Base-by-base conservation (phyloP, 768 basidiomycete species). In the Trichaptum fuscoviolaceum region DNA sequence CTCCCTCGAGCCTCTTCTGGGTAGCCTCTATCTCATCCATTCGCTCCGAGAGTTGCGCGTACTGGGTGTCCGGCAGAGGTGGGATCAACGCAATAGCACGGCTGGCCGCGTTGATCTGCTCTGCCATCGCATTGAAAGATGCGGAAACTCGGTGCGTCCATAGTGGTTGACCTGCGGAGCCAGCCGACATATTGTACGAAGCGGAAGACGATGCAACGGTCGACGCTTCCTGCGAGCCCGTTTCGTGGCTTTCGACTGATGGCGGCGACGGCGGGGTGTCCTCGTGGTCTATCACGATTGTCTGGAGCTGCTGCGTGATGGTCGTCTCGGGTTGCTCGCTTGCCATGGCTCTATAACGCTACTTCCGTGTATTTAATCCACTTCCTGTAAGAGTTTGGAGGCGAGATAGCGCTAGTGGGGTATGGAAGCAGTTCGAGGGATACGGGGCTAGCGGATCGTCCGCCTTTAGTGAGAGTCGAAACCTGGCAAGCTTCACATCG, bases 101-200 rank as follows among this genome's bases (percentile, higher is more conserved):
- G 15, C 78, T 78, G n/a, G 80, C 77, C 0, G 75, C 75, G n/a
- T 73, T 71, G 64, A 81, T 79, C 71, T 81, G 78, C 27, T 76
- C 74, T 3, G 80, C 78, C 70, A 81, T 78, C 26, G 76, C 73
- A 15, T 75, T 72, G 61, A 81, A 78, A 27, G 80, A 80, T 23
- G 75, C 68, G 0, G 79, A 77, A 35, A 81, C 71, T 12, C 73
- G 73, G 64, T 74, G 72, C 0, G 73, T 72, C 79, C 78, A 79
- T 61, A 52, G 18, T 23, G 64, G 20, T 24, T 20, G 52, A 6
- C 42, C 42, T 12, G 42, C 6, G 20, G 3, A 23, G 26, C 20
- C 24, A 35, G 34, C 17, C 10, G 12, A 52, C 42, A 52, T 52
- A 20, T 52, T 52, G 42, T 52, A 52, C 42, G 42, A 52, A 3